Evolutionary conservation across 805 yeast genomes (phyloP).

Genomic region (Candida germanica): DNA sequence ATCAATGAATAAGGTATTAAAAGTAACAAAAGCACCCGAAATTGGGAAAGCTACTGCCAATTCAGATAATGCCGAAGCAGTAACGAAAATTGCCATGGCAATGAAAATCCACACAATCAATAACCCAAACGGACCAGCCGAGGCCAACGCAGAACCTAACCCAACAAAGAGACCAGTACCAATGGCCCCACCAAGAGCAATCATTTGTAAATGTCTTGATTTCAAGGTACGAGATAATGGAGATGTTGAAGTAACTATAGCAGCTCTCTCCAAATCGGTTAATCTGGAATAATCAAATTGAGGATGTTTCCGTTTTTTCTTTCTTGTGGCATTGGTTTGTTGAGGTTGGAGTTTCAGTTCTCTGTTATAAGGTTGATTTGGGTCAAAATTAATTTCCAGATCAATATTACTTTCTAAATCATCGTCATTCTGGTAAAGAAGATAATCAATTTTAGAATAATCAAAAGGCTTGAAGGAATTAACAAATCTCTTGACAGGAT

Average conservation of each 20-base stretch:
- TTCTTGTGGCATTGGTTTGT: constrained; percentile 1
- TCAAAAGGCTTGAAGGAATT: constrained; percentile 27
- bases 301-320: constrained; percentile 15
- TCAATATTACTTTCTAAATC: constrained; percentile 10
- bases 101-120: constrained; percentile 54
- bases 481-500: constrained; percentile 16
- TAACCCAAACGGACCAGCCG: constrained; percentile 65
- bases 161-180: constrained; percentile 56
- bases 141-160: constrained; percentile 53
- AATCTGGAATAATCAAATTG: constrained; percentile 25
- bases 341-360: constrained; percentile 3
- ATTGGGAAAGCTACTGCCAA: constrained; percentile 59
- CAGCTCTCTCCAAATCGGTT: constrained; percentile 31
- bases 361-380: not conserved
- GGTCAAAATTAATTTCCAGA: not conserved
- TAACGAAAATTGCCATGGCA: constrained; percentile 52
- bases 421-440: constrained; percentile 9
- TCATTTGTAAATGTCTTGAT: constrained; percentile 17
- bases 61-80: constrained; percentile 60
- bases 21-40: constrained; percentile 63
- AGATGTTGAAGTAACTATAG: constrained; percentile 30
- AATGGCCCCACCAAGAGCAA: constrained; percentile 25
- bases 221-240: constrained; percentile 26
- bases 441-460: constrained; percentile 19
- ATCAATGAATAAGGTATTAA: constrained; percentile 56